These are phyloP conservation scores for Populus hybrid DNA, from an alignment of 441 rosid genomes.

Conservation along the genomic window DNA sequence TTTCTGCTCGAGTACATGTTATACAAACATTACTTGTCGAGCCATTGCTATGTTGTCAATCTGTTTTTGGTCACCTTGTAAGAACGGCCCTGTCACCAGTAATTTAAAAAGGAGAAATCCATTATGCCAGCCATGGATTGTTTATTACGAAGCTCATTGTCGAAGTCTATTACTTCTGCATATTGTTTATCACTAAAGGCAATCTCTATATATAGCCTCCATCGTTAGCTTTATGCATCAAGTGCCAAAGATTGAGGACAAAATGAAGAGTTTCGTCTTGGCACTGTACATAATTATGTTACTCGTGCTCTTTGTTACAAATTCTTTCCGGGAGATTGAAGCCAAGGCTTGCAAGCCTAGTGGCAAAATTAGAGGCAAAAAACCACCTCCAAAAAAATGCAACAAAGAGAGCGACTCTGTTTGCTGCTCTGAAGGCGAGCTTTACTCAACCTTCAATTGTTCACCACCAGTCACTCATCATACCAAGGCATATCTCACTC, in stretches of 20 bases:
- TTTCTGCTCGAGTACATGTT: too few species aligned
- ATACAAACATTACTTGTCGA: too few species aligned
- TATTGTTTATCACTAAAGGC: too few species aligned
- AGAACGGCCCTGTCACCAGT: too few species aligned
- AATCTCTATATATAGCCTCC: neutral
- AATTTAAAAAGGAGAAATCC: too few species aligned
- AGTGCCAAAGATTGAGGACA: neutral
- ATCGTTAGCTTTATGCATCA: neutral
- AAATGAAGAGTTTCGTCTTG: constrained; percentile 9
- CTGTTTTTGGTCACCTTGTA: too few species aligned
- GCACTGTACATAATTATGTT: neutral
- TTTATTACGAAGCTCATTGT: too few species aligned
- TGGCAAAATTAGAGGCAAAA: constrained; percentile 21
- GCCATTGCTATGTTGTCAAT: too few species aligned
- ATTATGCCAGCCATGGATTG: too few species aligned
- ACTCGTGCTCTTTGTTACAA: neutral
- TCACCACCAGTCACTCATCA: constrained; percentile 2
- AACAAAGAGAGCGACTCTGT: constrained; percentile 10
- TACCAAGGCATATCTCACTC: constrained; percentile 22
- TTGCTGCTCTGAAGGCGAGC: constrained; percentile 18
- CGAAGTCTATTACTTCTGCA: too few species aligned
- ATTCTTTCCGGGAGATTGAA: neutral
- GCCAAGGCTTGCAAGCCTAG: constrained; percentile 13
- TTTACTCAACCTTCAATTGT: constrained; percentile 13
- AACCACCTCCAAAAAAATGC: constrained; percentile 18